These are phyloP conservation scores for Heliamphora exappendiculata DNA, from an alignment of 148 eudicot species.

Conservation along the genomic window DNA sequence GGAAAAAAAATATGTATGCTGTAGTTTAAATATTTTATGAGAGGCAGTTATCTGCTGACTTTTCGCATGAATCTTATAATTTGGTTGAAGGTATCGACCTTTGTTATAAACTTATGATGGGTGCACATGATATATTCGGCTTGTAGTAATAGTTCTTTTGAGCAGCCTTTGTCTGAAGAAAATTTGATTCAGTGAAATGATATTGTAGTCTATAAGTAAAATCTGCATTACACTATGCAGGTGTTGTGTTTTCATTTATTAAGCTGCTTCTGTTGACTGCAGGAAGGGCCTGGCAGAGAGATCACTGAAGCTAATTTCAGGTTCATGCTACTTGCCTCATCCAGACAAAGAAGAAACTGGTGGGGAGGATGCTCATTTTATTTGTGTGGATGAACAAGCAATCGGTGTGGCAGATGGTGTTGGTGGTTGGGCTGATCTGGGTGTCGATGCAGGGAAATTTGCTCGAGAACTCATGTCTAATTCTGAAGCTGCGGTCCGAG, in stretches of 20 bases:
- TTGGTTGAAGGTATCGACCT: background rate
- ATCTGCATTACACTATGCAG: background rate
- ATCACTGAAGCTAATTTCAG: conserved; percentile 44
- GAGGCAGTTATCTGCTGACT: background rate
- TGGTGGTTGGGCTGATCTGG: conserved; percentile 68
- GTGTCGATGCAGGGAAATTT: conserved; percentile 55
- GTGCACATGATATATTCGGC: background rate
- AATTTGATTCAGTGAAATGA: background rate
- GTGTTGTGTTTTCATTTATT: background rate
- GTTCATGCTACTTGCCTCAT: conserved; percentile 58
- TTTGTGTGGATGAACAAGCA: conserved; percentile 42
- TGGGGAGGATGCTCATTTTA: conserved; percentile 74
- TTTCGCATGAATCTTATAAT: background rate
- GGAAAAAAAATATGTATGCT: no score
- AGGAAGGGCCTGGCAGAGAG: conserved; percentile 31
- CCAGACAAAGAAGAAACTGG: conserved; percentile 59
- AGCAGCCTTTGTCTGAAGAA: no score
- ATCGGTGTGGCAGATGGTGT: conserved; percentile 76
- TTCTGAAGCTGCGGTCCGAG: conserved; percentile 44
- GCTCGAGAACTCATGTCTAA: conserved; percentile 61
- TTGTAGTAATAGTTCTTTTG: background rate
- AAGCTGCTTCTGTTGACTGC: conserved; percentile 22
- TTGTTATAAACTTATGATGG: background rate
- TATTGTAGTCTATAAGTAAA: background rate
- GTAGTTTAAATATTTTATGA: background rate